A percentile compares a stretch with the other conserved stretches of the same genome.
Conservation (phyloP, 176 grass and related monocot species). For the Aegilops tauschii region DNA sequence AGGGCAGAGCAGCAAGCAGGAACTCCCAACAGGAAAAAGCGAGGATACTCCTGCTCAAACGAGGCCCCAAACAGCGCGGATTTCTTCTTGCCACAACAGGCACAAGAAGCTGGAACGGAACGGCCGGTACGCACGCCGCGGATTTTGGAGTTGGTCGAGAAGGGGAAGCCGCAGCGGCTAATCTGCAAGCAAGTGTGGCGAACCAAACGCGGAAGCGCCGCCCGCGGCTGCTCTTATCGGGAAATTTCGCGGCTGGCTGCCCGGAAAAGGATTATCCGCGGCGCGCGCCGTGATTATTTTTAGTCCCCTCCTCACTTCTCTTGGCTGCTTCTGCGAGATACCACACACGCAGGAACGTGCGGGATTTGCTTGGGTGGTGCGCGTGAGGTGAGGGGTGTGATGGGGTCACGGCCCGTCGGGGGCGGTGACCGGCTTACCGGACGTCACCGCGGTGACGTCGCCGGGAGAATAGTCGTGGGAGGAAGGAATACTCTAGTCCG, state of each 20-base stretch:
- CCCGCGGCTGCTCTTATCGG: neutral
- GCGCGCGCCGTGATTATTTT: neutral
- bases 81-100: neutral
- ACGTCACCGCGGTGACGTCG: constrained; percentile 41
- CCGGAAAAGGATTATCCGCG: neutral
- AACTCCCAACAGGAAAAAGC: neutral
- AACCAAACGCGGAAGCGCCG: neutral
- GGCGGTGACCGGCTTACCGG: neutral
- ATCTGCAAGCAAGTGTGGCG: neutral
- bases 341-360: constrained; percentile 14
- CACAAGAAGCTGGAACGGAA: too few relatives aligned
- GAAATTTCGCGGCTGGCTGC: constrained; percentile 4
- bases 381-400: neutral
- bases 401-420: neutral
- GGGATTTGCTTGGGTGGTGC: neutral
- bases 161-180: neutral
- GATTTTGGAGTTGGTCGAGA: neutral
- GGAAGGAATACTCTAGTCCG: neutral
- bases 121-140: neutral
- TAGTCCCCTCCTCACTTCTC: neutral
- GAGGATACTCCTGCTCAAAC: neutral
- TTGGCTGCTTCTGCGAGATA: neutral
- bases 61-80: too few relatives aligned
- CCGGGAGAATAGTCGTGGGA: neutral
- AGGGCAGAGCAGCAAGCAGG: neutral